A percentile compares a stretch with the other conserved stretches of the same genome.
Conservation (phyloP, 2,329 filamentous ascomycete species). For the Botryotinia globosa region DNA sequence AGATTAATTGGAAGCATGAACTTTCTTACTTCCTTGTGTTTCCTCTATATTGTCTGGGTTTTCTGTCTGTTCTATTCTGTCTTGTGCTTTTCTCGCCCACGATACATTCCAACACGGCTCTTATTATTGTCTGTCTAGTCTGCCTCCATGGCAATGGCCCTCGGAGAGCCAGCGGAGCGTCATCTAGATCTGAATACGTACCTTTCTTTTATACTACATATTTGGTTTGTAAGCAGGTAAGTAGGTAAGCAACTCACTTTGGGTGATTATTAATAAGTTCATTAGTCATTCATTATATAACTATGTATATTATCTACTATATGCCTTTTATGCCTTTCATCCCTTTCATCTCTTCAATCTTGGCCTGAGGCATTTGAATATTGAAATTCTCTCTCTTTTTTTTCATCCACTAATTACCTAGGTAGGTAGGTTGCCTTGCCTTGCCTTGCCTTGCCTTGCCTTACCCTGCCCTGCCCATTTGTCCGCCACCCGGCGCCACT, state of each 20-base stretch:
- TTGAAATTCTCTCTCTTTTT: neutral
- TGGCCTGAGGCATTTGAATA: conserved; percentile 1
- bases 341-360: neutral
- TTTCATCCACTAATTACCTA: neutral
- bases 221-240: no score
- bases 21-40: neutral
- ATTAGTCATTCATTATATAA: neutral
- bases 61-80: neutral
- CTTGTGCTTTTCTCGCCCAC: neutral
- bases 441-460: no score
- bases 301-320: no score
- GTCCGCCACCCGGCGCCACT: neutral
- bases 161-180: neutral
- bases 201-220: no score
- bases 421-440: no score
- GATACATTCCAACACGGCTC: neutral
- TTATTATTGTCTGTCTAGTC: neutral
- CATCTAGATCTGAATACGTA: neutral
- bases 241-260: no score
- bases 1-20: neutral
- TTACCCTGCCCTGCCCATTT: no score
- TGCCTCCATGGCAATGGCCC: neutral
- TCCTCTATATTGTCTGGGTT: rapidly evolving
- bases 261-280: no score
- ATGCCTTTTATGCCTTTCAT: no score